Evolutionary conservation across 495 filamentous ascomycete genomes (phyloP), one percentile per base, ranked within the genome.

Genomic region (Aspergillus funiculosus): DNA sequence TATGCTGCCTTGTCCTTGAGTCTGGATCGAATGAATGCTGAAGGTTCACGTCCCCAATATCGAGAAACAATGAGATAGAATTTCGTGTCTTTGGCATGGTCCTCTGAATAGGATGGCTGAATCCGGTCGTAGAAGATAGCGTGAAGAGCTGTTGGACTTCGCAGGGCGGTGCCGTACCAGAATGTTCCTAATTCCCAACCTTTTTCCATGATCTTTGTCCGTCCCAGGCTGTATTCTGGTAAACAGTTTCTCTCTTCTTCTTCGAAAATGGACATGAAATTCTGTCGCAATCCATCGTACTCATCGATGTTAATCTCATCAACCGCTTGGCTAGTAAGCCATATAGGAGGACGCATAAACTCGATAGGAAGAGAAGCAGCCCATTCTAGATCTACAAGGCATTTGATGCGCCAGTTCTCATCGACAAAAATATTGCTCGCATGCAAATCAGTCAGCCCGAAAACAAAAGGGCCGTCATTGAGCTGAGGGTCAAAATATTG

Each of bases 341-440:
- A 64, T 21, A 57, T 47, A 17, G 54, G 60, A 29, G 54, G 50
- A 26, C 32, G 14, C 24, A 58, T 22, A 49, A 58, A 54, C 39
- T 64, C 59, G 7, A 52, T 48, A 13, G 59, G 61, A 25, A 53
- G 39, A 13, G 60, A 53, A 43, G 57, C 63, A 6, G 60, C 62
- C 61, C 56, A 66, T 48, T 66, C 60, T 19, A 57, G 52, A 21
- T 66, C 61, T 0, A 66, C 43, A 8, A 66, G 39, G 26, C 30
- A 62, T 24, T 39, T 65, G 31, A 67, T 60, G 46, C 65, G 38
- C 60, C 51, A 62, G 19, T 68, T 13, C 13, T 51, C 35, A 39
- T 68, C 62, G 9, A 67, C 60, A 39, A 63, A 61, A 18, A 63
- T 63, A 43, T 68, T 66, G 49, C 62, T 64, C 35, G 8, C 48